A percentile compares a stretch with the other conserved stretches of the same genome.
phyloP scores from a whole-genome alignment of 75 land plant genomes.

The Pinus tabuliformis region DNA sequence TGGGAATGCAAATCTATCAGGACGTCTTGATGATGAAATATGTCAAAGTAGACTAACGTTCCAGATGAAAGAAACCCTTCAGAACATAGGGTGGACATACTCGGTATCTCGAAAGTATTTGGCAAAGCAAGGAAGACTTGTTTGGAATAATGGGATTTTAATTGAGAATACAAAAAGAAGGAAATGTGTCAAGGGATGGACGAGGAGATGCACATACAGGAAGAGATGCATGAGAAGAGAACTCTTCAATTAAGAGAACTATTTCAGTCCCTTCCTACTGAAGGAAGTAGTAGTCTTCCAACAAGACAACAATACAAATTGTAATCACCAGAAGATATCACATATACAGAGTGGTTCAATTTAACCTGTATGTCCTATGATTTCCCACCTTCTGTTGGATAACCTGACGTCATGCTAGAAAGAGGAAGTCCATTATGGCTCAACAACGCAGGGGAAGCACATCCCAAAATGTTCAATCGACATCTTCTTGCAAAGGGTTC shows the following conservation, averaged over 20 bases:
- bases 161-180: too few relatives aligned
- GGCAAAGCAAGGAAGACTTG: too few relatives aligned
- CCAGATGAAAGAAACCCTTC: too few relatives aligned
- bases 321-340: background rate
- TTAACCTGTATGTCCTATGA: slow-evolving; percentile 3
- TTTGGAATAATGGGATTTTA: too few relatives aligned
- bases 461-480: background rate
- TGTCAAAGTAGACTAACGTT: too few relatives aligned
- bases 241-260: background rate
- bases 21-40: too few relatives aligned
- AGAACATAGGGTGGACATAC: too few relatives aligned
- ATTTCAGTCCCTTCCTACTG: background rate
- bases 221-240: background rate
- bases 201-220: background rate
- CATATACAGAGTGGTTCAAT: slow-evolving; percentile 3
- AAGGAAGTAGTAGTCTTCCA: background rate
- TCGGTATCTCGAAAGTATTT: too few relatives aligned
- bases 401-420: background rate
- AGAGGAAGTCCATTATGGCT: background rate
- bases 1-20: too few relatives aligned
- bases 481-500: slow-evolving; percentile 7
- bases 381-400: background rate
- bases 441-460: background rate
- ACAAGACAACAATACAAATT: too few relatives aligned
- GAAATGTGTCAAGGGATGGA: background rate